These are phyloP conservation scores for Wickerhamia fluorescens DNA, from an alignment of 805 yeast genomes.

Conservation along the genomic window DNA sequence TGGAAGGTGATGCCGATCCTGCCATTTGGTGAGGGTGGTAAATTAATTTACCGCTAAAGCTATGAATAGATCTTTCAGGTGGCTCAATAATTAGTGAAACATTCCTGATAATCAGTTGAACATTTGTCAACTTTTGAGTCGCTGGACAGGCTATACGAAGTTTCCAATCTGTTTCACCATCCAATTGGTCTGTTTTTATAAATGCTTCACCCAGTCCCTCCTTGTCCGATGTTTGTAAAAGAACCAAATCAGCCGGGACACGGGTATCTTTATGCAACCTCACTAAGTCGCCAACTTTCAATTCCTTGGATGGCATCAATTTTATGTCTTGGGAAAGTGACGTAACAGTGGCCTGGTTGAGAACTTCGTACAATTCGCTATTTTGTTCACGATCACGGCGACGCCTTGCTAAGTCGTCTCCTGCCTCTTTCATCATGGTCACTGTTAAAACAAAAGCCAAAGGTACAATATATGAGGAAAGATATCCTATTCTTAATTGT, in stretches of 20 bases:
- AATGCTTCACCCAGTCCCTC: constrained; percentile 83
- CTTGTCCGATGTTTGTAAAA: constrained; percentile 64
- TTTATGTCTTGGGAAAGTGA: constrained; percentile 18
- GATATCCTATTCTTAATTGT: constrained; percentile 82
- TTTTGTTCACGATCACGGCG: constrained; percentile 88
- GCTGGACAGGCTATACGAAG: constrained; percentile 68
- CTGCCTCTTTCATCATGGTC: constrained; percentile 93
- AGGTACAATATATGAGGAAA: constrained; percentile 90
- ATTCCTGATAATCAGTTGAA: constrained; percentile 46
- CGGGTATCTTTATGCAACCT: constrained; percentile 73
- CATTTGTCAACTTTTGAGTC: constrained; percentile 52
- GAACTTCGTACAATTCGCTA: constrained; percentile 70
- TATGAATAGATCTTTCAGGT: constrained; percentile 80
- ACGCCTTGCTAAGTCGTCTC: constrained; percentile 87
- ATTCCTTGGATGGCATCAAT: constrained; percentile 44
- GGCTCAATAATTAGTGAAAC: constrained; percentile 57
- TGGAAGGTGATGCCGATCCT: constrained; percentile 12
- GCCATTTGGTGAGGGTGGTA: constrained; percentile 30
- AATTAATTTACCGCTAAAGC: constrained; percentile 68
- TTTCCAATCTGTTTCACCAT: constrained; percentile 99
- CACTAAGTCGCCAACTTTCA: constrained; percentile 84
- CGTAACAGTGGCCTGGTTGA: constrained; percentile 19
- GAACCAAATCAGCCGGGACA: constrained; percentile 88
- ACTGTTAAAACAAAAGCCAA: constrained; percentile 86
- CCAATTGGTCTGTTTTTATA: constrained; percentile 94